Evolutionary conservation across 129 eudicot genomes (phyloP), one percentile per base, ranked within the genome.

Genomic region (Oenanthe sinensis): DNA sequence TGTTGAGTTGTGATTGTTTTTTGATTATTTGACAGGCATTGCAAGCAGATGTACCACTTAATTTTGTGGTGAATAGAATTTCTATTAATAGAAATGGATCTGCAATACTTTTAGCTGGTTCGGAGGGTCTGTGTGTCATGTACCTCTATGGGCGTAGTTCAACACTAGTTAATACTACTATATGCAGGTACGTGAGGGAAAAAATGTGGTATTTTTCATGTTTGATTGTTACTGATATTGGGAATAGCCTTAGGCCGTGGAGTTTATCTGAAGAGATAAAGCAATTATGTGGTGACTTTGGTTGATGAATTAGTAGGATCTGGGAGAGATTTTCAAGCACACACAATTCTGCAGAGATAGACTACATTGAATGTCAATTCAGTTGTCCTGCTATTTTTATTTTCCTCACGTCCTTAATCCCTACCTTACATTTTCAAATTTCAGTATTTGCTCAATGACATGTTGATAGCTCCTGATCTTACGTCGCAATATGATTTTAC

Each of bases 11-110:
- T 77, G 58, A 63, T 54, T 69, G 45, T 28, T 37, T 24, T 30
- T 71, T 5, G 19, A 60, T 60, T 79, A 69, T 84, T 70, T 79
- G 81, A 30, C 73, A 95, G 98, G 96, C 90, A 63, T 72, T 95
- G 94, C 88, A 85, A 86, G 79, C 92, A 63, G 98, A 91, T 73
- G 88, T 79, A 47, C 90, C 85, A 49, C 83, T 90, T 49, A 83
- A 79, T 71, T 95, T 88, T 82, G 80, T 78, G 82, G 94, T 95
- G 49, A 87, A 82, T 79, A 90, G 87, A 81, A 88, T 95, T 65
- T 85, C 89, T 40, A 88, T 92, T 28, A 95, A 95, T 73, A 86
- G 89, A 82, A 92, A 90, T 78, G 97, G 98, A 71, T 91, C 96
- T 30, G 96, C 97, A 9, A 68, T 95, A 60, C 85, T 95, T 46